Percentiles rank a stretch among this genome's conserved stretches.
Evolutionary conservation across 2,329 filamentous ascomycete species (phyloP).

Genomic region (Xylaria sp.): DNA sequence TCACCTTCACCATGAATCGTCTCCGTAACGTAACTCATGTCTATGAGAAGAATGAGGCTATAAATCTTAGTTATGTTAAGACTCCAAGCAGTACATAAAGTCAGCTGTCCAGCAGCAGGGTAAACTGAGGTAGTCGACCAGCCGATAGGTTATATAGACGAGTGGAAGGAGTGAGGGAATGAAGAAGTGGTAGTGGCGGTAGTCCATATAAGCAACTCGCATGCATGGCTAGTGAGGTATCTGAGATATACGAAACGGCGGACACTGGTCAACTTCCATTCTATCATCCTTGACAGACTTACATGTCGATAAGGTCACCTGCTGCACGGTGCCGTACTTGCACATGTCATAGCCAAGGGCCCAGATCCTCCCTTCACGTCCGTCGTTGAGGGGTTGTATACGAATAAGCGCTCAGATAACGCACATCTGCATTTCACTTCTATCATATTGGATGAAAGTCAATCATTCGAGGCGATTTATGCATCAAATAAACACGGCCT

Average conservation of each 20-base stretch:
- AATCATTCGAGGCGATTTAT: background rate
- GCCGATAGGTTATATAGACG: background rate
- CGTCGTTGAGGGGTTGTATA: background rate
- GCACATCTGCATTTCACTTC: background rate
- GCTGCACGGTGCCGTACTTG: background rate
- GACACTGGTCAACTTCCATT: background rate
- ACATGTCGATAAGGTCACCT: background rate
- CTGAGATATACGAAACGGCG: background rate
- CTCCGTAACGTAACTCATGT: constrained; percentile 35
- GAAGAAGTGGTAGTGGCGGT: background rate
- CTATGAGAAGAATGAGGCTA: background rate
- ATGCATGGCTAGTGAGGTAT: background rate
- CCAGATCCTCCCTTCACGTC: constrained; percentile 2
- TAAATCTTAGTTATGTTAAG: background rate
- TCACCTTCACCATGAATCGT: constrained; percentile 35
- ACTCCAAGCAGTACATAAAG: background rate
- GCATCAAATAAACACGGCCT: no score
- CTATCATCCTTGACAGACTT: background rate
- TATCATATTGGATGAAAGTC: background rate
- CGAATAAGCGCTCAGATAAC: background rate
- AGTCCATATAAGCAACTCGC: background rate
- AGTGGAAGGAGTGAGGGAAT: no score
- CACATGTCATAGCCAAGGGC: constrained; percentile 6
- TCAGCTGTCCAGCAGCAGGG: background rate
- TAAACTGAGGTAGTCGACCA: background rate